Evolutionary conservation across 768 basidiomycete species (phyloP), one percentile per base, ranked within the genome.

Genomic region (Thelephora aurantiotincta): DNA sequence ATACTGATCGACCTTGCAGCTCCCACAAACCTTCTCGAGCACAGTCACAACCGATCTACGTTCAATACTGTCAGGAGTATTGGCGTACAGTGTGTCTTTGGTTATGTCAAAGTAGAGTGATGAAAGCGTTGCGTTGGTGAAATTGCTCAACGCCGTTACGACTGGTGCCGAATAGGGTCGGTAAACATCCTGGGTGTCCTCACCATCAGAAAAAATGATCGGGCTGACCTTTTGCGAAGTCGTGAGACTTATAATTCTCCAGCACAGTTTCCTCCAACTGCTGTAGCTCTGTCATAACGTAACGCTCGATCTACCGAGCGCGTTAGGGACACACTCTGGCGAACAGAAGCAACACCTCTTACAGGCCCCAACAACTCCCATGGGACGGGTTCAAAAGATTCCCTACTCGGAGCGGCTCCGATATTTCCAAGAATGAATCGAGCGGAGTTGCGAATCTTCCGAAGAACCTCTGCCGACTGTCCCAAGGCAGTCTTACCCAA

Each of bases 81-180:
- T 72, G 33, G 88, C 86, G 57, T 99, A 97, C 9, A 99, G 65
- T 41, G 74, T 73, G 61, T 98, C 94, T 61, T 96, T 96, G 33
- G 79, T 86, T 44, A 87, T 79, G 57, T 93, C 91, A 52, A 97
- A 88, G 63, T 97, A 98, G 30, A 94, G 65, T 0, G 90, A 82
- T 0, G 94, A 97, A 18, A 97, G 70, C 0, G 84, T 87, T 50
- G 79, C 71, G 56, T 89, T 90, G 23, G 80, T 75, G 53, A 96
- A 97, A 52, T 81, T 76, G 35, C 72, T 75, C 11, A 94, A 61
- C 7, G 83, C 68, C 47, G 69, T 77, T 54, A 86, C 72, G 34
- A 88, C 90, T 94, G 51, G 35, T 51, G 33, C 34, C 13, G 16
- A 33, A 35, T 30, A 23, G 52, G n/a, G 61, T 42, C 16, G 14